These are phyloP conservation scores for Colletotrichum sp. DNA, from an alignment of 2,329 filamentous ascomycete genomes.

Conservation along the genomic window DNA sequence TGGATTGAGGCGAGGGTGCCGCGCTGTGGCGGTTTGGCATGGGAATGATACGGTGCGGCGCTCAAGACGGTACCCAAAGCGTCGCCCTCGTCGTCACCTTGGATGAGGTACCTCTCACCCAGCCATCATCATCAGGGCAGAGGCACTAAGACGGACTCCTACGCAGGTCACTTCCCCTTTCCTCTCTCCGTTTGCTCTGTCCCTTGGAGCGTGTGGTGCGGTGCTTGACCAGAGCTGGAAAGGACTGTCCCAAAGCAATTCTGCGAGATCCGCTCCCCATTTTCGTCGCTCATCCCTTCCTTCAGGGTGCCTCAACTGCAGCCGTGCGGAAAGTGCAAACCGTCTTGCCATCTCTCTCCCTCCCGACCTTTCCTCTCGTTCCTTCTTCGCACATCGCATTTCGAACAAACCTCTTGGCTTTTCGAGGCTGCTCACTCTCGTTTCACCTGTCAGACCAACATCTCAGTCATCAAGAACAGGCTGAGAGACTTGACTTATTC, in stretches of 20 bases:
- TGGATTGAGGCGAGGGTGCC: constrained; percentile 13
- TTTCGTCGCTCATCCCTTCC: neutral
- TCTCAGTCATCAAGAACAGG: neutral
- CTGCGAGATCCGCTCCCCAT: neutral
- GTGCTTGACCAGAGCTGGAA: neutral
- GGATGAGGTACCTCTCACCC: neutral
- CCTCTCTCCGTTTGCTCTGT: neutral
- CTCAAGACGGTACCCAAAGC: neutral
- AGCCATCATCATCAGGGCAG: neutral
- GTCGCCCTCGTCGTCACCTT: neutral
- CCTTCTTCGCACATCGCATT: neutral
- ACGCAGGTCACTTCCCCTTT: neutral
- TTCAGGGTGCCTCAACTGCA: neutral
- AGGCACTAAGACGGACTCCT: neutral
- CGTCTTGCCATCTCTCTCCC: neutral
- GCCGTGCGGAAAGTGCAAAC: neutral
- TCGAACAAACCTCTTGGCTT: neutral
- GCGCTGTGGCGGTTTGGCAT: constrained; percentile 12
- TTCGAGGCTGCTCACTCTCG: constrained; percentile 3
- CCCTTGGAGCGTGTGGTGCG: neutral
- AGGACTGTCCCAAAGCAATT: neutral
- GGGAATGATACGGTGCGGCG: neutral
- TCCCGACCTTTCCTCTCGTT: neutral
- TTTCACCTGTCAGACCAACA: neutral
- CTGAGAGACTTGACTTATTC: neutral